Evolutionary conservation across 2,329 filamentous ascomycete species (phyloP).

Genomic region (Fusarium hostae): DNA sequence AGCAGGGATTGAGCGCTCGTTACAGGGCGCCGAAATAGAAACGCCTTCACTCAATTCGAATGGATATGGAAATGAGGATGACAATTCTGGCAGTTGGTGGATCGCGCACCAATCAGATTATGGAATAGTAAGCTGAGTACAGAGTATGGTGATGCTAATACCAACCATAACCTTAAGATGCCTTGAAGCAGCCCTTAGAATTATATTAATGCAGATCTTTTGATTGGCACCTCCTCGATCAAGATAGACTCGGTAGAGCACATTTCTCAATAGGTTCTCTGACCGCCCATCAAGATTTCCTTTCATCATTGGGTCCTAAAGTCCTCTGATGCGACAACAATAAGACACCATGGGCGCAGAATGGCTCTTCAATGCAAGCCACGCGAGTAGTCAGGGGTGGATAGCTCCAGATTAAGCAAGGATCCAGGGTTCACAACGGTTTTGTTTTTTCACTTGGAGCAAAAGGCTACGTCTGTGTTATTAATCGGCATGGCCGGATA

Average conservation of each 20-base stretch:
- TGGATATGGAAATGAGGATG: slow-evolving; percentile 16
- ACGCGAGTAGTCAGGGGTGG: slow-evolving; percentile 27
- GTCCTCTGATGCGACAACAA: background rate
- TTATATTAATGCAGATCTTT: slow-evolving; percentile 6
- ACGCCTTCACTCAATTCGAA: background rate
- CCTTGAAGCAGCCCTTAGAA: background rate
- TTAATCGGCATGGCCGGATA: slow-evolving; percentile 28
- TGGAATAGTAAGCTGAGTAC: background rate
- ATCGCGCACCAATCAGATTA: slow-evolving; percentile 12
- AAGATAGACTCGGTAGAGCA: background rate
- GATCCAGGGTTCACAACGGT: slow-evolving; percentile 24
- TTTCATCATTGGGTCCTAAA: background rate
- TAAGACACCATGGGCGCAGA: background rate
- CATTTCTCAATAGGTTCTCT: background rate
- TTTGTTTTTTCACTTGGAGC: background rate
- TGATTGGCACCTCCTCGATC: background rate
- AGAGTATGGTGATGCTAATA: background rate
- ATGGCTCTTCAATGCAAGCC: slow-evolving; percentile 20
- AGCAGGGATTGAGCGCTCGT: slow-evolving; percentile 37
- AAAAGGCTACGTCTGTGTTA: slow-evolving; percentile 3
- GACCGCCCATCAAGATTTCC: background rate
- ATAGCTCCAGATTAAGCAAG: slow-evolving; percentile 25
- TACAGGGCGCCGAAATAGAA: slow-evolving; percentile 31
- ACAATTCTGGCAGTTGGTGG: background rate
- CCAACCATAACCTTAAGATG: background rate